phyloP scores from a whole-genome alignment of 805 yeast genomes.

The Ogataea salicorniae region DNA sequence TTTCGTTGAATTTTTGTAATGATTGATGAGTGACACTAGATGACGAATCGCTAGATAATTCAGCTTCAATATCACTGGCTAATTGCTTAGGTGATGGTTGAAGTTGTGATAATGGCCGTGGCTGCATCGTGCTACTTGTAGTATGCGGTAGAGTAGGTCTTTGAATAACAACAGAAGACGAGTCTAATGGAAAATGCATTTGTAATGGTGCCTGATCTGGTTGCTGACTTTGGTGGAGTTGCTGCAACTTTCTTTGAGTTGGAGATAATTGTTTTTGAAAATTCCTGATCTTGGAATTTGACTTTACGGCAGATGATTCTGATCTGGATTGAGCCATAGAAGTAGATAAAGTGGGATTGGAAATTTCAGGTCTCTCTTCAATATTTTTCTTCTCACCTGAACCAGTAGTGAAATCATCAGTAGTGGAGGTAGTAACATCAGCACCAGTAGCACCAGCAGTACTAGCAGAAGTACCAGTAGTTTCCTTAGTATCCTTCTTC shows the following conservation, averaged over 20 bases:
- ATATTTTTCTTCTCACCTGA: too few species aligned
- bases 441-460: too few species aligned
- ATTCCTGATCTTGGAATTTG: neutral
- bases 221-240: neutral
- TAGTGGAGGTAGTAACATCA: too few species aligned
- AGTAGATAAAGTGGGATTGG: neutral
- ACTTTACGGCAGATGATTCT: neutral
- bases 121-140: too few species aligned
- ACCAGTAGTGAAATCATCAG: too few species aligned
- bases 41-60: neutral
- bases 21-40: conserved; percentile 1
- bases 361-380: neutral
- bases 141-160: too few species aligned
- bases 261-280: neutral
- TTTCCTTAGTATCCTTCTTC: too few species aligned
- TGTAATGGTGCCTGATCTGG: too few species aligned
- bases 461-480: too few species aligned
- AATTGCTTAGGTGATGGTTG: neutral
- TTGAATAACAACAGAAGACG: too few species aligned
- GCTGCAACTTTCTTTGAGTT: neutral
- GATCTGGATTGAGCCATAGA: neutral
- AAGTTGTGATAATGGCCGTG: neutral
- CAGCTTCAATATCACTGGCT: neutral
- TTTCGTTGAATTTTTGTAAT: conserved; percentile 1
- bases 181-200: too few species aligned